Conservation (phyloP, 768 basidiomycete species). For the Cubamyces lactineus region DNA sequence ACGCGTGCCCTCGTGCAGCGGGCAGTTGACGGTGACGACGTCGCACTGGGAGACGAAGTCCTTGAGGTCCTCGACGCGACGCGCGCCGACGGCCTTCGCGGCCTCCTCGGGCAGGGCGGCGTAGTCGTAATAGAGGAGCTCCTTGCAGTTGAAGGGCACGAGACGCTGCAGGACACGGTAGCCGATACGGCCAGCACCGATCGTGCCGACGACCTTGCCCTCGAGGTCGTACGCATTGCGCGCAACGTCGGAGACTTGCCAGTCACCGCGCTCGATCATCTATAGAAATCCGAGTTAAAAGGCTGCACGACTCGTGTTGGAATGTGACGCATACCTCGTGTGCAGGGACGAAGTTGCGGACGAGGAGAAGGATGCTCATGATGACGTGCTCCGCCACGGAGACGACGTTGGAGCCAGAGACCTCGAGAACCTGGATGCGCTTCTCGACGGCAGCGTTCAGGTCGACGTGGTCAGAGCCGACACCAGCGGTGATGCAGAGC, state of each 20-base stretch:
- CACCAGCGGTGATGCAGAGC: slow-evolving; percentile 88
- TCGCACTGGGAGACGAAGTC: slow-evolving; percentile 64
- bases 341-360: slow-evolving; percentile 87
- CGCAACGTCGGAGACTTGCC: slow-evolving; percentile 84
- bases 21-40: slow-evolving; percentile 86
- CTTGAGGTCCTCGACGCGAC: slow-evolving; percentile 80
- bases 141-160: slow-evolving; percentile 84
- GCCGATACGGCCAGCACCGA: slow-evolving; percentile 81
- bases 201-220: slow-evolving; percentile 89
- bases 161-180: slow-evolving; percentile 85
- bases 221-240: slow-evolving; percentile 89
- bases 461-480: slow-evolving; percentile 90
- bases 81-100: slow-evolving; percentile 64
- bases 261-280: slow-evolving; percentile 85
- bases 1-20: slow-evolving; percentile 82
- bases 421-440: slow-evolving; percentile 66
- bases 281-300: slow-evolving; percentile 28
- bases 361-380: slow-evolving; percentile 89
- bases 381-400: slow-evolving; percentile 91
- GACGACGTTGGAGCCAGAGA: slow-evolving; percentile 88
- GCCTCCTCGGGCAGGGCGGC: slow-evolving; percentile 70
- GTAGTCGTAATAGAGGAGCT: slow-evolving; percentile 91
- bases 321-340: slow-evolving; percentile 61
- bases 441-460: slow-evolving; percentile 84
- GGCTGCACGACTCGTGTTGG: background rate